Conservation (phyloP, 345 rosid genomes). For the Arabis alpina region DNA sequence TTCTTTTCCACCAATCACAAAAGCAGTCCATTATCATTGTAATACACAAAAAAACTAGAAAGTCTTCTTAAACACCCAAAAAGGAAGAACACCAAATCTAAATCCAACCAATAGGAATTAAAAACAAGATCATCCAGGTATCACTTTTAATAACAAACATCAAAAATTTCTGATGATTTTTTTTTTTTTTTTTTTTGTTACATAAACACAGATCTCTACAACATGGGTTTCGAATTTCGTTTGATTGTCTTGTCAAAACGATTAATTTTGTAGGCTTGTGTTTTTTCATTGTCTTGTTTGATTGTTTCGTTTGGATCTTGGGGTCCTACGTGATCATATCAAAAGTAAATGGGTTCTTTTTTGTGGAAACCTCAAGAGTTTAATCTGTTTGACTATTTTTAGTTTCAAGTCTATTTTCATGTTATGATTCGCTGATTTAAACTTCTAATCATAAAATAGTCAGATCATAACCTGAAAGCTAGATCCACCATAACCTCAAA, state of each 20-base stretch:
- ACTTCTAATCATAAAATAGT: background rate
- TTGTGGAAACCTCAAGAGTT: background rate
- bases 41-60: conserved; percentile 3
- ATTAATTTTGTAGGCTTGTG: conserved; percentile 5
- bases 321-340: conserved; percentile 24
- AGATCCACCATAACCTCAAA: background rate
- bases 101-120: conserved; percentile 28
- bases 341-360: conserved; percentile 2
- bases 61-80: conserved; percentile 33
- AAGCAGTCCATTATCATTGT: conserved; percentile 25
- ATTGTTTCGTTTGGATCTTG: background rate
- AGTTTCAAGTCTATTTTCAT: background rate
- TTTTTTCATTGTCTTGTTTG: background rate
- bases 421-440: background rate
- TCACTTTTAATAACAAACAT: background rate
- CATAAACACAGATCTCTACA: background rate
- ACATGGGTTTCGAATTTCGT: conserved; percentile 8
- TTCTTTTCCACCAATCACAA: conserved; percentile 15
- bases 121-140: conserved; percentile 37
- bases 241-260: conserved; percentile 4
- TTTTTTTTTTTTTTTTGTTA: background rate
- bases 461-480: conserved; percentile 12
- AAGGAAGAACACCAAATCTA: conserved; percentile 24
- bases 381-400: conserved; percentile 28
- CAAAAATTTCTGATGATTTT: background rate